A percentile compares a stretch with the other conserved stretches of the same genome.
These are phyloP conservation scores for Microthyrium microscopicum DNA, from an alignment of 2,329 filamentous ascomycete genomes.

Conservation along the genomic window DNA sequence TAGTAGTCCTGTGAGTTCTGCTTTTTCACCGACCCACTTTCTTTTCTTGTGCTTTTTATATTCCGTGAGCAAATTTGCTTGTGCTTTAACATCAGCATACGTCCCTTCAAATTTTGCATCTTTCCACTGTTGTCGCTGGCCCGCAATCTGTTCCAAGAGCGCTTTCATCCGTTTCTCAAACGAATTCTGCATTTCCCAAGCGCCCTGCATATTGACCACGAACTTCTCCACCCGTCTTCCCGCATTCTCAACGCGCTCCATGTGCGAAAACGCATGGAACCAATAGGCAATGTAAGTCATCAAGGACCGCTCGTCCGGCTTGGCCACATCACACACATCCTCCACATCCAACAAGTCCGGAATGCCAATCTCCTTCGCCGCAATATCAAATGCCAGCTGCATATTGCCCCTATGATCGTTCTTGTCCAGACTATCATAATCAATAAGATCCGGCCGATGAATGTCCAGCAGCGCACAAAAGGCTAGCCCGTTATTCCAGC, in stretches of 20 bases:
- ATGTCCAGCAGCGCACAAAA: slow-evolving; percentile 96
- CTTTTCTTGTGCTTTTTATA: slow-evolving; percentile 88
- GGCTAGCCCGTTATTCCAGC: slow-evolving; percentile 94
- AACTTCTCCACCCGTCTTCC: slow-evolving; percentile 95
- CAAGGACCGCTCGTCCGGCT: slow-evolving; percentile 86
- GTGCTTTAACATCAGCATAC: slow-evolving; percentile 79
- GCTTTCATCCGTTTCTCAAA: slow-evolving; percentile 85
- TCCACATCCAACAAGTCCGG: slow-evolving; percentile 91
- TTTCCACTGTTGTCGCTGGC: slow-evolving; percentile 62
- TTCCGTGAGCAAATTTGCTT: slow-evolving; percentile 63
- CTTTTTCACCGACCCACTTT: slow-evolving; percentile 95
- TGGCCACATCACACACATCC: slow-evolving; percentile 91
- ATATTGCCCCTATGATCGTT: slow-evolving; percentile 89
- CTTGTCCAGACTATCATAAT: slow-evolving; percentile 91
- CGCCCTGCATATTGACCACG: slow-evolving; percentile 95
- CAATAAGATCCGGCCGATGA: slow-evolving; percentile 89
- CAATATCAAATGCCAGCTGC: slow-evolving; percentile 94
- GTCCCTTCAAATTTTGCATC: slow-evolving; percentile 74
- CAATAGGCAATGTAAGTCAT: slow-evolving; percentile 99
- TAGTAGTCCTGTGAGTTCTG: slow-evolving; percentile 76
- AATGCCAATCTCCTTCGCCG: slow-evolving; percentile 90
- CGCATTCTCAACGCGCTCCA: slow-evolving; percentile 97
- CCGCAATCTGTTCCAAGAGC: slow-evolving; percentile 56
- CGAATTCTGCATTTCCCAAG: slow-evolving; percentile 98
- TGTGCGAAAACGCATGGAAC: slow-evolving; percentile 99